Conservation (phyloP, 2,329 filamentous ascomycete genomes). For the Sporothrix mexicana region DNA sequence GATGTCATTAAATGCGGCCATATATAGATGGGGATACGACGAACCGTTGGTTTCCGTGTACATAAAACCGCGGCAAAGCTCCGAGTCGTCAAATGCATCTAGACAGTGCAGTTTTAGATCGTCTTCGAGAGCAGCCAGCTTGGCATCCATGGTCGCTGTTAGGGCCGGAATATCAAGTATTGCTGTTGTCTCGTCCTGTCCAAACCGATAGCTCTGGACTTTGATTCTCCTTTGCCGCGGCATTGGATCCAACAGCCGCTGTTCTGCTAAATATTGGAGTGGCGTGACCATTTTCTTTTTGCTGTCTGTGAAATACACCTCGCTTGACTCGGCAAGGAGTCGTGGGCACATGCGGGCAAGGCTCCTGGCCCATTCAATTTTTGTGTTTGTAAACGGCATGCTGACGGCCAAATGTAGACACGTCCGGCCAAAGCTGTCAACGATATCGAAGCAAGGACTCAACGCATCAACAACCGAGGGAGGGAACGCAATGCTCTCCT, state of each 20-base stretch:
- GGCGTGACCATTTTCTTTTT: constrained; percentile 25
- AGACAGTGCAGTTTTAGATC: constrained; percentile 23
- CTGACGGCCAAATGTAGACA: constrained; percentile 22
- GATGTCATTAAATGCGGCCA: neutral
- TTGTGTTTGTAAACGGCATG: constrained; percentile 24
- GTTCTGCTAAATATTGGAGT: constrained; percentile 19
- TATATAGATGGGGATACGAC: neutral
- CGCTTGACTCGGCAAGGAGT: constrained; percentile 11
- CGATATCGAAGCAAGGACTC: neutral
- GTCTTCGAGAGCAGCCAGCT: constrained; percentile 11
- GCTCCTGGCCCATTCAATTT: constrained; percentile 14
- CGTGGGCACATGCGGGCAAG: constrained; percentile 19
- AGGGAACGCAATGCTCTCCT: constrained; percentile 18
- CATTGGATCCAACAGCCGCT: constrained; percentile 12
- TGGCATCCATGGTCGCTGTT: constrained; percentile 7
- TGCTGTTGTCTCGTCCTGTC: neutral
- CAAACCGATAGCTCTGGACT: neutral
- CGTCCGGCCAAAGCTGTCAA: constrained; percentile 18
- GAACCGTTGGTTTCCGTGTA: constrained; percentile 22
- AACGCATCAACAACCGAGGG: constrained; percentile 6
- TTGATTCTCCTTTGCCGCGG: neutral
- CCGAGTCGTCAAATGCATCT: constrained; percentile 14
- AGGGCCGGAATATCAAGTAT: neutral
- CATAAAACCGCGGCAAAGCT: constrained; percentile 18
- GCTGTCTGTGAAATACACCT: neutral